A percentile compares a stretch with the other conserved stretches of the same genome.
These are phyloP conservation scores for Lanmaoa rubissima DNA, from an alignment of 768 basidiomycete genomes.

Conservation along the genomic window DNA sequence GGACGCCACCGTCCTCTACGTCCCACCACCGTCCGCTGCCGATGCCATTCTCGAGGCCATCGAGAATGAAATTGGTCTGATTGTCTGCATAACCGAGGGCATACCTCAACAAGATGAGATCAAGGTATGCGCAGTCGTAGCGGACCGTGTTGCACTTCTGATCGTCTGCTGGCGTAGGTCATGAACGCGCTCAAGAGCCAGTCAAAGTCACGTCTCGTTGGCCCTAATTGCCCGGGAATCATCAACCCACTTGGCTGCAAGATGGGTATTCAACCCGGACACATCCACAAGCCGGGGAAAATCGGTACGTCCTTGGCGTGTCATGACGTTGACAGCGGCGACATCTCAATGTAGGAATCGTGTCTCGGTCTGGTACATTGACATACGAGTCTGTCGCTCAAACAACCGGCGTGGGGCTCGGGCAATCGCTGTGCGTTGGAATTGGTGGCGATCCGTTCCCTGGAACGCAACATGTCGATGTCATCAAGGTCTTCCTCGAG, in stretches of 20 bases:
- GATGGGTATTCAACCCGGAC: conserved; percentile 98
- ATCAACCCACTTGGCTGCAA: conserved; percentile 98
- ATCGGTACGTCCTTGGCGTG: conserved; percentile 61
- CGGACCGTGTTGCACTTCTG: background rate
- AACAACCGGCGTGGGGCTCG: conserved; percentile 93
- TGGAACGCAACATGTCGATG: conserved; percentile 93
- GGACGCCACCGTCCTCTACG: conserved; percentile 95
- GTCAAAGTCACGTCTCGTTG: conserved; percentile 92
- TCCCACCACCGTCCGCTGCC: conserved; percentile 93
- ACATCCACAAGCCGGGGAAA: conserved; percentile 95
- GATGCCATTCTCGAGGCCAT: conserved; percentile 99
- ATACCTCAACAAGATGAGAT: conserved; percentile 98
- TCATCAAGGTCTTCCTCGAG: conserved; percentile 92
- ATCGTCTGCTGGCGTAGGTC: conserved; percentile 48
- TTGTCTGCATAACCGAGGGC: conserved; percentile 98
- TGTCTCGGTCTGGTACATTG: conserved; percentile 92
- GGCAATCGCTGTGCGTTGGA: conserved; percentile 94
- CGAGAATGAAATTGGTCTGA: conserved; percentile 95
- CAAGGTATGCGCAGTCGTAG: conserved; percentile 47
- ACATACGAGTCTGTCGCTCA: conserved; percentile 99
- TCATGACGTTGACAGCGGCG: background rate
- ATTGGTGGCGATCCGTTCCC: conserved; percentile 98
- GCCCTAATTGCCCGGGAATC: conserved; percentile 98
- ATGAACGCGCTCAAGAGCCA: conserved; percentile 93
- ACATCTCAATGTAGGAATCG: conserved; percentile 59